These are phyloP conservation scores for Leavenworthia alabamica DNA, from an alignment of 345 rosid species.

Conservation along the genomic window DNA sequence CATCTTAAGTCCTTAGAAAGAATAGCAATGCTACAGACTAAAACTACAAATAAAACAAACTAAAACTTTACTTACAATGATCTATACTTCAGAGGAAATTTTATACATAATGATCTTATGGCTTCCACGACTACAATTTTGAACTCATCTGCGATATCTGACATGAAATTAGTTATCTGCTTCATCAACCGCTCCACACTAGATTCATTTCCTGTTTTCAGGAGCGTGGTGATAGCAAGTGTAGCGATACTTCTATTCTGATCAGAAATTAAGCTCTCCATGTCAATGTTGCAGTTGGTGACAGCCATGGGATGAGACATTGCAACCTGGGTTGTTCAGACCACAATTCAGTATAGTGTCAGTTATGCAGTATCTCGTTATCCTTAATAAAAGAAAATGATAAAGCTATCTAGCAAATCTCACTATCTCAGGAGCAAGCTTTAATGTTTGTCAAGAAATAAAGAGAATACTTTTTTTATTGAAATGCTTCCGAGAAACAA, in stretches of 20 bases:
- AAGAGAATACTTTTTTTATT: not conserved
- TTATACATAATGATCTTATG: constrained; percentile 84
- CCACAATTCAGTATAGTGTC: not conserved
- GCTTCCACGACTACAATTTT: constrained; percentile 99
- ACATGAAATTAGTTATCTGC: constrained; percentile 96
- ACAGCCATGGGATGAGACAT: constrained; percentile 99
- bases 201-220: constrained; percentile 97
- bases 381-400: not conserved
- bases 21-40: not conserved
- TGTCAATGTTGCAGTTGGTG: constrained; percentile 96
- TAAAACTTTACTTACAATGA: constrained; percentile 55
- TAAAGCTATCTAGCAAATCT: not conserved
- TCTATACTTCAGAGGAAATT: constrained; percentile 97
- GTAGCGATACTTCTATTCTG: constrained; percentile 99
- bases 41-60: not conserved
- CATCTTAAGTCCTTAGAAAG: not conserved
- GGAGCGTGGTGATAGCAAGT: constrained; percentile 92
- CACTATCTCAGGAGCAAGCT: not conserved
- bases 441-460: not conserved
- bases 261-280: constrained; percentile 97
- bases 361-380: constrained; percentile 2
- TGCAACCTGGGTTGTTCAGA: constrained; percentile 61
- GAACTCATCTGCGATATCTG: constrained; percentile 97
- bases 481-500: constrained; percentile 1
- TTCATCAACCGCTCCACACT: constrained; percentile 98